These are phyloP conservation scores for Primulina eburnea DNA, from an alignment of 257 asterid species.

Conservation along the genomic window DNA sequence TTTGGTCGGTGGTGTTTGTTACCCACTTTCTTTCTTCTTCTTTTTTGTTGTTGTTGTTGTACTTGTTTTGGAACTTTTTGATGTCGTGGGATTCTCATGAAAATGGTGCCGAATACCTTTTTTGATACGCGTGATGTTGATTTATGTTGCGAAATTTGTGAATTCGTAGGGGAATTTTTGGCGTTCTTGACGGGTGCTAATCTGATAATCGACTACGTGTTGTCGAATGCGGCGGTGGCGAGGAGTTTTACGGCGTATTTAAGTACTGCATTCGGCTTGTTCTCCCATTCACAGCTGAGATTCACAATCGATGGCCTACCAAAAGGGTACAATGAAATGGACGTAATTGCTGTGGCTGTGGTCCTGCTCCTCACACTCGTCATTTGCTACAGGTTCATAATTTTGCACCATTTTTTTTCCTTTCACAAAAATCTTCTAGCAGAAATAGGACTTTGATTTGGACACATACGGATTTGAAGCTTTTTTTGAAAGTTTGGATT, in stretches of 20 bases:
- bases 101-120: neutral
- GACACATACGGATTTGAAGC: neutral
- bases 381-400: slow-evolving; percentile 74
- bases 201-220: slow-evolving; percentile 72
- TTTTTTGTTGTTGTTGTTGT: too few relatives aligned
- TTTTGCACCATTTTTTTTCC: neutral
- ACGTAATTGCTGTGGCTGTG: slow-evolving; percentile 68
- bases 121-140: neutral
- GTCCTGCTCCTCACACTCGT: slow-evolving; percentile 69
- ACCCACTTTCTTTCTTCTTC: neutral
- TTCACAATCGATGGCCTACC: slow-evolving; percentile 55
- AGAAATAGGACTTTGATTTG: neutral
- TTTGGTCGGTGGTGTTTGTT: slow-evolving; percentile 44
- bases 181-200: slow-evolving; percentile 89
- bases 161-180: slow-evolving; percentile 57
- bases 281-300: slow-evolving; percentile 42
- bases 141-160: neutral
- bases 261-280: slow-evolving; percentile 63
- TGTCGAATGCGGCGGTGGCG: slow-evolving; percentile 96
- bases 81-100: too few relatives aligned
- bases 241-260: slow-evolving; percentile 83
- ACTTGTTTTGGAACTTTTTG: neutral
- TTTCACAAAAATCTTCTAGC: too few relatives aligned
- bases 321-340: slow-evolving; percentile 73
- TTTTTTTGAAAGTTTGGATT: too few relatives aligned